Conservation (phyloP, 2,329 filamentous ascomycete species). For the Monosporascus sp. region DNA sequence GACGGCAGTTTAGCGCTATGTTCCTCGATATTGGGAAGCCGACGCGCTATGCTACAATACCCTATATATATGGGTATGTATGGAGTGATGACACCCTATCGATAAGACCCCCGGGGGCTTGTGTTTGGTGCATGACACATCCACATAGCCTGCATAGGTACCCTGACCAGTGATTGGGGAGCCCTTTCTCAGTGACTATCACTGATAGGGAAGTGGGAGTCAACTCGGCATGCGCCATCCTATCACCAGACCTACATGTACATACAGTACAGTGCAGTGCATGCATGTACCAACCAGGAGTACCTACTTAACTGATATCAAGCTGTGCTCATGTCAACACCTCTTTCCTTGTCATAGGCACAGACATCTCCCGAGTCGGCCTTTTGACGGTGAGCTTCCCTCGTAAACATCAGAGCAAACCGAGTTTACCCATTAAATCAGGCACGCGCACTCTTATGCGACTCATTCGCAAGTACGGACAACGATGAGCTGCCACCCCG, state of each 20-base stretch:
- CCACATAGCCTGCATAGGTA: not conserved
- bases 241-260: not conserved
- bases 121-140: not conserved
- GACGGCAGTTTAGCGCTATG: not conserved
- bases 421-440: not conserved
- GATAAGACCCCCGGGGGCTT: not conserved
- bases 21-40: not conserved
- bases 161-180: not conserved
- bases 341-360: not conserved
- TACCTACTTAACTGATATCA: too few relatives aligned
- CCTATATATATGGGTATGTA: not conserved
- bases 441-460: not conserved
- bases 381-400: not conserved
- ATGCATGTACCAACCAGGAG: too few relatives aligned
- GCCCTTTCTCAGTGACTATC: not conserved
- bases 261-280: not conserved
- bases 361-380: not conserved
- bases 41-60: not conserved
- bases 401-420: not conserved
- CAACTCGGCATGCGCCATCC: not conserved
- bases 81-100: not conserved
- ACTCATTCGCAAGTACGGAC: constrained; percentile 9
- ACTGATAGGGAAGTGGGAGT: not conserved
- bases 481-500: constrained; percentile 28
- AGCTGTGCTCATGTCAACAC: too few relatives aligned